Evolutionary conservation across 805 yeast genomes (phyloP).

Genomic region (Komagataella mondaviorum): DNA sequence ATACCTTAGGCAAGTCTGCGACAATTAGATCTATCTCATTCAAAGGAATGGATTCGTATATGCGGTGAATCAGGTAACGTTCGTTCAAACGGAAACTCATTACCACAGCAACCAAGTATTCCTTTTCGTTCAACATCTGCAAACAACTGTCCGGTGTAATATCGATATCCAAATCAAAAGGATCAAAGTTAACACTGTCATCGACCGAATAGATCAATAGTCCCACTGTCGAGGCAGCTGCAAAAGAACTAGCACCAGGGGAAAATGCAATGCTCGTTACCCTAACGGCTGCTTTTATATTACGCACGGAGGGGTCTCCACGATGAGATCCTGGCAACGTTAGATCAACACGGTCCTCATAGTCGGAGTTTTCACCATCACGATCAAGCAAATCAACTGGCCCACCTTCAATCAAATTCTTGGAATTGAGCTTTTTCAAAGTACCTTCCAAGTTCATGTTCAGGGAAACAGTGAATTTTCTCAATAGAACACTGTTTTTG

Average conservation of each 20-base stretch:
- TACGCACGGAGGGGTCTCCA: constrained; percentile 64
- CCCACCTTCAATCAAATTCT: constrained; percentile 80
- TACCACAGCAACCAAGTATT: constrained; percentile 65
- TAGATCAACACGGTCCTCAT: constrained; percentile 66
- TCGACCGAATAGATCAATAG: constrained; percentile 72
- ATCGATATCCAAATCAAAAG: constrained; percentile 87
- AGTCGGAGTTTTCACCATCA: constrained; percentile 75
- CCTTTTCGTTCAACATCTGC: constrained; percentile 43
- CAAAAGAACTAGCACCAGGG: constrained; percentile 83
- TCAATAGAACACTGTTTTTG: constrained; percentile 73
- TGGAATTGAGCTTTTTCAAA: constrained; percentile 60
- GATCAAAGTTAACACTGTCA: constrained; percentile 69
- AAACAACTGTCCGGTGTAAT: constrained; percentile 71
- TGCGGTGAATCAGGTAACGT: constrained; percentile 50
- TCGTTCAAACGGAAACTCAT: constrained; percentile 95
- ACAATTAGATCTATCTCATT: constrained; percentile 56
- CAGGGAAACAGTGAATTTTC: constrained; percentile 70
- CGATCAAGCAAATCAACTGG: constrained; percentile 70
- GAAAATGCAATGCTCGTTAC: constrained; percentile 71
- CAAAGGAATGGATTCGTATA: constrained; percentile 63
- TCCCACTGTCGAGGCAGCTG: constrained; percentile 95
- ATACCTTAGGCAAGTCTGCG: constrained; percentile 62
- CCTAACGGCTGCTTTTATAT: constrained; percentile 69
- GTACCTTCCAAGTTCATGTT: constrained; percentile 93
- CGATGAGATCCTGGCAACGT: constrained; percentile 79